Evolutionary conservation across 1,284 basidiomycete genomes (phyloP).

Genomic region (Cystobasidiaceae sp.): DNA sequence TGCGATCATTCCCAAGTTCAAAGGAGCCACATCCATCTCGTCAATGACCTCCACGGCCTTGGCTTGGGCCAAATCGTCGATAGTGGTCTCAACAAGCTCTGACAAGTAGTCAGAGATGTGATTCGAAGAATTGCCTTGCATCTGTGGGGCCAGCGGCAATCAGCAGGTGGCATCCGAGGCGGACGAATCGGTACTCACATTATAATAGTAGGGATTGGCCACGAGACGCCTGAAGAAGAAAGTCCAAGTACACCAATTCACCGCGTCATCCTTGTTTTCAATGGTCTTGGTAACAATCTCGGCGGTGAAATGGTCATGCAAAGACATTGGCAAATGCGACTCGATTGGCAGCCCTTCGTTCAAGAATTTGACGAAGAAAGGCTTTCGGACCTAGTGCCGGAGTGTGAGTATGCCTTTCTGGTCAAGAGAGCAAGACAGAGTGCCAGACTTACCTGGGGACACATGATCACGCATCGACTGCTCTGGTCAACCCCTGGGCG

Average conservation of each 20-base stretch:
- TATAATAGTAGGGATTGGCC: constrained; percentile 79
- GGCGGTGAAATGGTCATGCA: constrained; percentile 96
- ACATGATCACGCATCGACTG: constrained; percentile 91
- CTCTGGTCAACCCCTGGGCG: constrained; percentile 77
- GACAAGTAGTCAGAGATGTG: constrained; percentile 91
- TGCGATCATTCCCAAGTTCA: constrained; percentile 94
- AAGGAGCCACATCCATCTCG: constrained; percentile 84
- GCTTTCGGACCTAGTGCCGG: constrained; percentile 42
- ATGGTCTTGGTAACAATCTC: constrained; percentile 98
- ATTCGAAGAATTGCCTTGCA: constrained; percentile 86
- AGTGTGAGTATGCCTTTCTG: background rate
- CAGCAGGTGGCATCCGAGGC: background rate
- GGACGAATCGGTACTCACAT: constrained; percentile 45
- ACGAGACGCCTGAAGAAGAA: constrained; percentile 93
- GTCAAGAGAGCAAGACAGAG: background rate
- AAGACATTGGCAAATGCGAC: constrained; percentile 75
- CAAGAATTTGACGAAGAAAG: constrained; percentile 88
- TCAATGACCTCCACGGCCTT: constrained; percentile 83
- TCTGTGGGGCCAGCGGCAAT: constrained; percentile 28
- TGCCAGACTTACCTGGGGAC: constrained; percentile 71
- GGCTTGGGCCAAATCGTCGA: constrained; percentile 90
- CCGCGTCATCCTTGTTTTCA: constrained; percentile 77
- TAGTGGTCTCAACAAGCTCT: constrained; percentile 87
- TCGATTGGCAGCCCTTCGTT: constrained; percentile 97
- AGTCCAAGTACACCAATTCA: constrained; percentile 85